Percentiles rank a stretch among this genome's conserved stretches.
Evolutionary conservation across 345 rosid species (phyloP).

Genomic region (Barbarea vulgaris): DNA sequence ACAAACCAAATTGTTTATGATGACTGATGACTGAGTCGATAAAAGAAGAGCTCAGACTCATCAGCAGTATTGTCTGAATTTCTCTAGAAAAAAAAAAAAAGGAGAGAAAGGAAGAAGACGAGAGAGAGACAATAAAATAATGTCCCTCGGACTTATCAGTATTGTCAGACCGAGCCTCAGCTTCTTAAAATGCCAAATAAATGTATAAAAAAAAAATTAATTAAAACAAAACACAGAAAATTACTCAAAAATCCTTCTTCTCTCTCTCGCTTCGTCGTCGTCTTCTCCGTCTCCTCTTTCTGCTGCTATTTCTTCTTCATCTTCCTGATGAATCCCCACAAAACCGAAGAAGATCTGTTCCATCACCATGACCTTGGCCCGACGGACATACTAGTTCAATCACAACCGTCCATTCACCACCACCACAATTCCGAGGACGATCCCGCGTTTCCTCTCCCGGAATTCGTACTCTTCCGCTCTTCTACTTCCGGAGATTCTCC

Average conservation of each 20-base stretch:
- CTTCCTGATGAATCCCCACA: constrained; percentile 62
- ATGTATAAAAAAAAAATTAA: neutral
- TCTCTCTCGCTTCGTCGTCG: constrained; percentile 29
- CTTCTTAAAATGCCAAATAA: constrained; percentile 26
- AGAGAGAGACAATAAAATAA: neutral
- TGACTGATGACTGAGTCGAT: neutral
- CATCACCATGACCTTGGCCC: constrained; percentile 57
- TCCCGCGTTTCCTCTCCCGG: constrained; percentile 59
- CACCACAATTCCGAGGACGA: constrained; percentile 49
- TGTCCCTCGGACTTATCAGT: constrained; percentile 28
- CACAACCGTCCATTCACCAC: constrained; percentile 53
- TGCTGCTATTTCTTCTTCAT: neutral
- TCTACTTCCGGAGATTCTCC: constrained; percentile 66
- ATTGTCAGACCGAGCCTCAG: constrained; percentile 23
- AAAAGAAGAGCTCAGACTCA: neutral
- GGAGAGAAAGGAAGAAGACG: neutral
- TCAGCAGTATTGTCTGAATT: constrained; percentile 6
- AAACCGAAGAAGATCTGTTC: constrained; percentile 63
- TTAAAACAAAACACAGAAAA: constrained; percentile 4
- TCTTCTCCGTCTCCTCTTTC: constrained; percentile 2
- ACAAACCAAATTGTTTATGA: neutral
- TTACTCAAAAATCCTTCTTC: constrained; percentile 26
- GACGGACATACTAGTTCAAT: constrained; percentile 47
- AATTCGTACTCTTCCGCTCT: constrained; percentile 78
- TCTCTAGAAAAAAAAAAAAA: neutral